Base-by-base conservation (phyloP, 345 rosid species). In the Aurinia saxatilis region DNA sequence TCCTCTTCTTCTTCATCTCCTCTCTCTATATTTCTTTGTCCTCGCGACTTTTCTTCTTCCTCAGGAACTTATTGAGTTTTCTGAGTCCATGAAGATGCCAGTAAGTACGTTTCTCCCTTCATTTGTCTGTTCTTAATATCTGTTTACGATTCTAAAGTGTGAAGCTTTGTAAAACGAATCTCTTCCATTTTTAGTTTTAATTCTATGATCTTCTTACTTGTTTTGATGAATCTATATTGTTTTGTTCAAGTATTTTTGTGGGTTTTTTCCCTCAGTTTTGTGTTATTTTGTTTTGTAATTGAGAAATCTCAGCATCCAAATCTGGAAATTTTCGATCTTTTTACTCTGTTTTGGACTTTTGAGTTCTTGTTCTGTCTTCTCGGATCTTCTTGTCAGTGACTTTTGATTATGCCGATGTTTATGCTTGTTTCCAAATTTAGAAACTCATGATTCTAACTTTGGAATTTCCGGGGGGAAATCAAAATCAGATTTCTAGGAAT, bases 61-160 rank as follows among this genome's bases (percentile, higher is more conserved):
- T 59, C 53, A 41, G 65, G 63, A 47, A 47, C 60, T 39, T 54
- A 74, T 39, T 54, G 73, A 69, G 77, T n/a, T 76, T 75, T 67
- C 57, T 66, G 75, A 76, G 80, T 79, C 66, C 78, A 85, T 74
- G 95, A 86, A 85, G 95, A 85, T 88, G 95, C 98, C 89, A 86
- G 98, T 92, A 92, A 92, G 98, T 92, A 92, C 89, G 98, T 88
- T 81, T 76, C 79, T 68, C 73, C 65, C 51, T 60, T 46, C 35
- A 10, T 42, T 11, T 57, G n/a, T 12, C 18, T 12, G 14, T 31
- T 14, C 6, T 50, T 50, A 42, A 36, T 58, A n/a, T 21, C 16
- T 14, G 5, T 42, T n/a, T n/a, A 19, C 50, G 39, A 40, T 48
- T 35, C 14, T 35, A 62, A 46, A 54, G 50, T 36, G 35, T 49